These are phyloP conservation scores for Trichoderma asperelloides DNA, from an alignment of 495 filamentous ascomycete species.

Conservation along the genomic window DNA sequence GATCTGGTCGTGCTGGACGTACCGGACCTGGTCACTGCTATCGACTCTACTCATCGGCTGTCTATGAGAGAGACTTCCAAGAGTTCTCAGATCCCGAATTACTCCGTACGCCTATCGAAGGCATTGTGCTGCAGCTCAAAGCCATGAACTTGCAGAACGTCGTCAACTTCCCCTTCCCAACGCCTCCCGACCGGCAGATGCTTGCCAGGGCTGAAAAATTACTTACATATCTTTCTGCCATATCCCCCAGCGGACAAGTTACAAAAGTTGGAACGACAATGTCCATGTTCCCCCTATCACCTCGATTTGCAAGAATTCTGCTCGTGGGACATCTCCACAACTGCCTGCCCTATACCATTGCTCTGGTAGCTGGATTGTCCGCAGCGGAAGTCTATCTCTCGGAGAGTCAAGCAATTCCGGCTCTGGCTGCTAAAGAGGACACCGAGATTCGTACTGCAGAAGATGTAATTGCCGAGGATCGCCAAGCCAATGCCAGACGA, in stretches of 20 bases:
- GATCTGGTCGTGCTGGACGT: slow-evolving; percentile 89
- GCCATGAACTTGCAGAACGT: slow-evolving; percentile 88
- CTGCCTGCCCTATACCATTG: slow-evolving; percentile 79
- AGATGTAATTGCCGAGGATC: slow-evolving; percentile 59
- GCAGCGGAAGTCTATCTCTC: slow-evolving; percentile 84
- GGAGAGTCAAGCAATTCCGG: slow-evolving; percentile 64
- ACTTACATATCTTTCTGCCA: slow-evolving; percentile 61
- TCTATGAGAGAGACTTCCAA: slow-evolving; percentile 85
- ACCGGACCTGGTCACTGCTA: slow-evolving; percentile 96
- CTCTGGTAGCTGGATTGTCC: slow-evolving; percentile 79
- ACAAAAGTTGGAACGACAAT: slow-evolving; percentile 71
- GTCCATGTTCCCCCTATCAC: slow-evolving; percentile 79
- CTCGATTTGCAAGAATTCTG: slow-evolving; percentile 85
- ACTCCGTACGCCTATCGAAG: slow-evolving; percentile 83
- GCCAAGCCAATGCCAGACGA: slow-evolving; percentile 53
- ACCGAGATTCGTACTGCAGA: slow-evolving; percentile 52
- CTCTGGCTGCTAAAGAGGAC: slow-evolving; percentile 28
- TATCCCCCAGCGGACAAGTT: slow-evolving; percentile 59
- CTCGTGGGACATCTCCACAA: slow-evolving; percentile 75
- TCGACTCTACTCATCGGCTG: slow-evolving; percentile 82
- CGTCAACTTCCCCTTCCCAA: slow-evolving; percentile 95
- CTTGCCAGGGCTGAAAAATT: slow-evolving; percentile 82
- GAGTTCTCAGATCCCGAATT: slow-evolving; percentile 86
- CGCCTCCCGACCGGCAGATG: slow-evolving; percentile 71
- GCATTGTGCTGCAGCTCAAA: slow-evolving; percentile 88